These are phyloP conservation scores for Tanacetum coccineum DNA, from an alignment of 129 eudicot species.

Conservation along the genomic window DNA sequence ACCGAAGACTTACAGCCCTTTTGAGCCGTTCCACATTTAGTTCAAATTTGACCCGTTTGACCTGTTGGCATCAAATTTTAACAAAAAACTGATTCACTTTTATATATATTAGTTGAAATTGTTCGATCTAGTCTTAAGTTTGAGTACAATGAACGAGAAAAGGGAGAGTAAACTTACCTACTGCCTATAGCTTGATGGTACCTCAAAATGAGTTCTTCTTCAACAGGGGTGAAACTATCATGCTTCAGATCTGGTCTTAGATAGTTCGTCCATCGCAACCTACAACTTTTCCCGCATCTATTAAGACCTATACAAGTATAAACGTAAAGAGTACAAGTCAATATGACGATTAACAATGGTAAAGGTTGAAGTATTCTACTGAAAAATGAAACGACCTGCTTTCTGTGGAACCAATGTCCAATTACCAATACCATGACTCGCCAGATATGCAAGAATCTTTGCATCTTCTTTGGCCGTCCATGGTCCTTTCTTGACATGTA, in stretches of 20 bases:
- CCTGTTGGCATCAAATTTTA: too few relatives aligned
- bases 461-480: constrained; percentile 99
- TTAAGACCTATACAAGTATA: constrained; percentile 61
- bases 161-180: constrained; percentile 41
- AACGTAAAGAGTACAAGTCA: background rate
- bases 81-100: background rate
- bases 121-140: background rate
- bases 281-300: constrained; percentile 93
- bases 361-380: background rate
- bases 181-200: constrained; percentile 81
- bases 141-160: background rate
- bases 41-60: background rate
- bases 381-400: constrained; percentile 56
- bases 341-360: background rate
- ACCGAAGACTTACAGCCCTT: background rate
- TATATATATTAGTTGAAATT: background rate
- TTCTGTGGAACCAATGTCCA: constrained; percentile 95
- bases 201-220: constrained; percentile 75
- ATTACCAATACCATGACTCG: constrained; percentile 80
- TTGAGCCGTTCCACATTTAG: background rate
- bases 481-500: constrained; percentile 88
- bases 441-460: constrained; percentile 91
- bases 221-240: constrained; percentile 73
- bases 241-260: constrained; percentile 98
- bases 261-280: constrained; percentile 93